A percentile compares a stretch with the other conserved stretches of the same genome.
phyloP scores from a whole-genome alignment of 805 yeast species.

The Candida awuae region DNA sequence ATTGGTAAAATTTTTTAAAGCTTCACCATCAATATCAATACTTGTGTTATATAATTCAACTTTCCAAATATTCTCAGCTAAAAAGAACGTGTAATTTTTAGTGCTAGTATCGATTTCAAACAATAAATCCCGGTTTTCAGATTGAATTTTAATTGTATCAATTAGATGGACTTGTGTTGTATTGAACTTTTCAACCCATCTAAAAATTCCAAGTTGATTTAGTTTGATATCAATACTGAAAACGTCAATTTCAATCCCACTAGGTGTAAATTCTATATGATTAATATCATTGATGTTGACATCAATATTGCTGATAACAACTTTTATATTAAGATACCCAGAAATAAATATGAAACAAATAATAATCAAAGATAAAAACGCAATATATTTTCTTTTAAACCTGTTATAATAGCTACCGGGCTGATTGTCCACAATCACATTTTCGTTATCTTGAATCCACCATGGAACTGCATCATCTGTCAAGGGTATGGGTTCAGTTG shows the following conservation, averaged over 20 bases:
- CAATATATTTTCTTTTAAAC: background rate
- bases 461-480: conserved; percentile 1
- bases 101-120: background rate
- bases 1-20: background rate
- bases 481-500: conserved; percentile 3
- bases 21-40: background rate
- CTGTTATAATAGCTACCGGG: background rate
- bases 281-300: background rate
- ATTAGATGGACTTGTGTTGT: background rate
- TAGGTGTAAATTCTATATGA: background rate
- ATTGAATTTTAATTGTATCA: background rate
- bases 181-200: conserved; percentile 1
- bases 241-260: background rate
- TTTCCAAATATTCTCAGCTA: background rate
- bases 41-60: background rate
- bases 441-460: background rate
- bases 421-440: background rate
- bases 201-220: background rate
- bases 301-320: background rate
- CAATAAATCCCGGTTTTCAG: background rate
- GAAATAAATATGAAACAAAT: background rate
- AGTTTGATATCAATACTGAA: background rate
- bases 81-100: background rate
- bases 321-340: background rate
- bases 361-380: too few species aligned